These are phyloP conservation scores for Chaetomium sp. DNA, from an alignment of 2,329 filamentous ascomycete species.

Conservation along the genomic window DNA sequence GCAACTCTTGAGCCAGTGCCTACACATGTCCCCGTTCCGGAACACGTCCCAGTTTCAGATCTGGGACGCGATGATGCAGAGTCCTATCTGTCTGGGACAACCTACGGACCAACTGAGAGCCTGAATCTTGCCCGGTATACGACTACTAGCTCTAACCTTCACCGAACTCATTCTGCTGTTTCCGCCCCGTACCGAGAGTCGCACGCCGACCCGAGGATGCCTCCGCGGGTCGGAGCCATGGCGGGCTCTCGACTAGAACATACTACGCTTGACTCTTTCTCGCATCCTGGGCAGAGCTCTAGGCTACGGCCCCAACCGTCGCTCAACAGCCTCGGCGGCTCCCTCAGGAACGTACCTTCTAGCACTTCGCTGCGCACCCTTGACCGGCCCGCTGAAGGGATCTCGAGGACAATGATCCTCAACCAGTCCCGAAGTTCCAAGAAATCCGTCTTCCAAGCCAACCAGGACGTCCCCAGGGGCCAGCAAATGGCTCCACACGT, in stretches of 20 bases:
- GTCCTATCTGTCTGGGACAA: constrained; percentile 40
- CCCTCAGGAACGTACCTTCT: constrained; percentile 25
- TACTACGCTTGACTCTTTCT: constrained; percentile 1
- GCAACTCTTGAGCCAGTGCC: neutral
- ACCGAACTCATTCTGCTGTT: constrained; percentile 15
- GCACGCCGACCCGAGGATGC: constrained; percentile 10
- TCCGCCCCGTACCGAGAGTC: constrained; percentile 10
- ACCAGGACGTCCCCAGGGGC: constrained; percentile 45
- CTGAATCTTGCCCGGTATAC: constrained; percentile 7
- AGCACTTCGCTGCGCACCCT: constrained; percentile 26
- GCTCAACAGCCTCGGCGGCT: constrained; percentile 12
- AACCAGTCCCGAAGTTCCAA: constrained; percentile 50
- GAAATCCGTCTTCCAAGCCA: constrained; percentile 43
- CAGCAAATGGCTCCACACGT: constrained; percentile 53
- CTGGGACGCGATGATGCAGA: constrained; percentile 31
- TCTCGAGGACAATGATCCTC: constrained; percentile 47
- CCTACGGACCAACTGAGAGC: constrained; percentile 35
- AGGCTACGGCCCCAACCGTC: constrained; percentile 14
- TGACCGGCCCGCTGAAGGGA: constrained; percentile 35
- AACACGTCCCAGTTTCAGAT: constrained; percentile 13
- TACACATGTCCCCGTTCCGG: constrained; percentile 31
- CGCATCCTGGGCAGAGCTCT: constrained; percentile 5
- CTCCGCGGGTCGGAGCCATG: constrained; percentile 1
- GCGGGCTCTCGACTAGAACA: constrained; percentile 11
- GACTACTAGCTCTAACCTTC: neutral